Evolutionary conservation across 306 rosid genomes (phyloP).

Genomic region (Citrullus mucosospermus): DNA sequence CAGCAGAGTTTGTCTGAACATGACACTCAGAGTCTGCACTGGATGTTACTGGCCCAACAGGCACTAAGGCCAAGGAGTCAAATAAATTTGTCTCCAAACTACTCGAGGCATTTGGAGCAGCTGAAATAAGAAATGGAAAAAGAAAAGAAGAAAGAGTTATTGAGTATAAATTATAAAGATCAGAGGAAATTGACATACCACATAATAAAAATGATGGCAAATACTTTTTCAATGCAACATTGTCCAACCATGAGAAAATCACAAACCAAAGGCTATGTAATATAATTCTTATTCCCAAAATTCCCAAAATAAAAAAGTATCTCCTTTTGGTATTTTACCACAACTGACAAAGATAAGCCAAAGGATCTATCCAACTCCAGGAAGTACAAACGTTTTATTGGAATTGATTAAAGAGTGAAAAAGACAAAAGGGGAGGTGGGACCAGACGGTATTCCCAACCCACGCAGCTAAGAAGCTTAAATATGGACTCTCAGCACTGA

Average conservation of each 20-base stretch:
- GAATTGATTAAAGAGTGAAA: background rate
- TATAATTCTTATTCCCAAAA: background rate
- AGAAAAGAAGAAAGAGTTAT: background rate
- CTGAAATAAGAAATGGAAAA: slow-evolving; percentile 26
- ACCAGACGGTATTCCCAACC: background rate
- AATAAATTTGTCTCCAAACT: slow-evolving; percentile 66
- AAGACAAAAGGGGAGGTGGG: background rate
- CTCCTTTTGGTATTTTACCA: background rate
- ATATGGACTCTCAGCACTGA: background rate
- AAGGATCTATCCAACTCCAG: background rate
- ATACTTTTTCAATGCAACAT: background rate
- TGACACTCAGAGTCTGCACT: slow-evolving; percentile 22
- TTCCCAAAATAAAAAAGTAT: background rate
- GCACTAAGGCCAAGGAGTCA: slow-evolving; percentile 66
- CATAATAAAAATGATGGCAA: background rate
- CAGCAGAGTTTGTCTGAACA: slow-evolving; percentile 19
- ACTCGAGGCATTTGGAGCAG: slow-evolving; percentile 36
- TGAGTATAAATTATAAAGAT: background rate
- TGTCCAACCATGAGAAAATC: background rate
- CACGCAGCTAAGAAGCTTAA: background rate
- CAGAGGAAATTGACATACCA: background rate
- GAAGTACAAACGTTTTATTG: background rate
- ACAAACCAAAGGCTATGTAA: background rate
- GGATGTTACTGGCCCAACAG: slow-evolving; percentile 33
- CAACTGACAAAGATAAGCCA: background rate